Evolutionary conservation across 2,329 filamentous ascomycete genomes (phyloP).

Genomic region (Aureobasidium sp.): DNA sequence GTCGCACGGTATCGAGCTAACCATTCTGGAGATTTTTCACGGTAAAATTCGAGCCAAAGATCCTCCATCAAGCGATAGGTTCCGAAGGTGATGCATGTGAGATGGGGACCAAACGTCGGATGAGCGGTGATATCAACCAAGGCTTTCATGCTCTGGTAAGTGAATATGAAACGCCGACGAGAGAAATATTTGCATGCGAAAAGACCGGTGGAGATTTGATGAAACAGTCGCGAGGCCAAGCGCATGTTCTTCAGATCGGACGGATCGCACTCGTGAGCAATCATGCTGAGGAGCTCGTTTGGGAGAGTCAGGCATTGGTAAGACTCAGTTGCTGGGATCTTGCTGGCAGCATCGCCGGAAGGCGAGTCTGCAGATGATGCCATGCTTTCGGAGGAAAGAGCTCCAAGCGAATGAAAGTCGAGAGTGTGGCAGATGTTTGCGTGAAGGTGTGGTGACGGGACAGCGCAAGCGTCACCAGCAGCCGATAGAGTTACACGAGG

Average conservation of each 20-base stretch:
- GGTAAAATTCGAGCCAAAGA: too few relatives aligned
- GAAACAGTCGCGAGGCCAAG: not conserved
- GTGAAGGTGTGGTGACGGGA: too few relatives aligned
- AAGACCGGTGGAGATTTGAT: not conserved
- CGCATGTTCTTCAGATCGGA: not conserved
- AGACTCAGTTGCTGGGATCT: too few relatives aligned
- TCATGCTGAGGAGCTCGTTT: not conserved
- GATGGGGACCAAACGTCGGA: not conserved
- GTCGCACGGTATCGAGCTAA: too few relatives aligned
- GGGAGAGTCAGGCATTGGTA: not conserved
- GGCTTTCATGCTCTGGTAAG: not conserved
- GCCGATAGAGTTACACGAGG: too few relatives aligned
- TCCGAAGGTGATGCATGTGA: not conserved
- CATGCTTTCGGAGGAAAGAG: too few relatives aligned
- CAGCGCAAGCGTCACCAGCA: too few relatives aligned
- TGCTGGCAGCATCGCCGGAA: not conserved
- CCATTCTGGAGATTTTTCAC: too few relatives aligned
- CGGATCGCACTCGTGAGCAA: not conserved
- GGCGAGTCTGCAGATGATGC: too few relatives aligned
- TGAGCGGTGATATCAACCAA: not conserved
- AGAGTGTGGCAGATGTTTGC: too few relatives aligned
- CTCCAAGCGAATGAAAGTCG: too few relatives aligned
- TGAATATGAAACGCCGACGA: not conserved
- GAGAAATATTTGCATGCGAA: not conserved
- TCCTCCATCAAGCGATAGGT: too few relatives aligned